These are phyloP conservation scores for Limnanthes douglasii DNA, from an alignment of 345 rosid species.

Conservation along the genomic window DNA sequence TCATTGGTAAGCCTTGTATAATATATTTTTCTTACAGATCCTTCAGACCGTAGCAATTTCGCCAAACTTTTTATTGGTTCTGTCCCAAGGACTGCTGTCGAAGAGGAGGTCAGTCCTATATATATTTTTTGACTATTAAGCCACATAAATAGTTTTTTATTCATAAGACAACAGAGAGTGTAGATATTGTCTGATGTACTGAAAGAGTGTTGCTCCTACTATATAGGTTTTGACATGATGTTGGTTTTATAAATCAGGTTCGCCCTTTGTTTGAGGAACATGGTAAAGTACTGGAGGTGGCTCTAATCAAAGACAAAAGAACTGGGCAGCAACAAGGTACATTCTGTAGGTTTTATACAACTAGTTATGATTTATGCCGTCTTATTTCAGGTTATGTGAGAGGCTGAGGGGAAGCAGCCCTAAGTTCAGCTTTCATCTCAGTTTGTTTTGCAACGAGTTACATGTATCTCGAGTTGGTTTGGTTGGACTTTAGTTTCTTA, in stretches of 20 bases:
- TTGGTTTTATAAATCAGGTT: constrained; percentile 32
- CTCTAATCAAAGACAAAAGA: constrained; percentile 85
- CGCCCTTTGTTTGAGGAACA: constrained; percentile 77
- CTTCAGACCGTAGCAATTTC: constrained; percentile 25
- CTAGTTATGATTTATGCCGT: constrained; percentile 28
- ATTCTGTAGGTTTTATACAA: constrained; percentile 22
- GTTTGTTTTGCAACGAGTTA: constrained; percentile 58
- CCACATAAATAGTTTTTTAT: background rate
- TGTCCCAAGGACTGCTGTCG: constrained; percentile 74
- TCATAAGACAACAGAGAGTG: background rate
- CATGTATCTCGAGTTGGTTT: background rate
- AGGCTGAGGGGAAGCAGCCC: constrained; percentile 87
- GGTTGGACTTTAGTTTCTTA: background rate
- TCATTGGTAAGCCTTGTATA: no score
- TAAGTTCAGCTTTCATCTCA: constrained; percentile 68
- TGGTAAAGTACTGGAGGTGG: constrained; percentile 91
- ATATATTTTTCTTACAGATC: constrained; percentile 24
- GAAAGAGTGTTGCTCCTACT: background rate
- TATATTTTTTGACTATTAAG: background rate
- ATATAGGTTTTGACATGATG: background rate
- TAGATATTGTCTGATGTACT: no score
- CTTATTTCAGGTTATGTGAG: constrained; percentile 71
- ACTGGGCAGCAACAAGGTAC: constrained; percentile 97
- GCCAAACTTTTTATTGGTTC: constrained; percentile 99
- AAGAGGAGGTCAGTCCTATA: constrained; percentile 62